Evolutionary conservation across 2,329 filamentous ascomycete species (phyloP).

Genomic region (Verticillium nonalfalfae): DNA sequence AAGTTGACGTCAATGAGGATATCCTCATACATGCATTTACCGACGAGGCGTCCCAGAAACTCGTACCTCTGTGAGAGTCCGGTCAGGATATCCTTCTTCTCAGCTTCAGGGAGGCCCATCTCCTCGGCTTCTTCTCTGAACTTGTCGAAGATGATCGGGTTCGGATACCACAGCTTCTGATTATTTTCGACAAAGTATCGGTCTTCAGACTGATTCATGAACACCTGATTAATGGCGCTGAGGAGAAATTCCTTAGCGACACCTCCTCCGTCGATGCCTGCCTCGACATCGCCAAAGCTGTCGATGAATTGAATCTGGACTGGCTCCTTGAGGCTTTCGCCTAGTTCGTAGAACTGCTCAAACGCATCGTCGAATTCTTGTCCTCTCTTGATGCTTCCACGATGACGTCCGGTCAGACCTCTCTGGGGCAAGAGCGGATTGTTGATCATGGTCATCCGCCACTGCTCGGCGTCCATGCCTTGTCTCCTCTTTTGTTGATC

Average conservation of each 20-base stretch:
- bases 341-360: slow-evolving; percentile 72
- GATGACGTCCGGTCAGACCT: slow-evolving; percentile 51
- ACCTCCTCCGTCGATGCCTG: slow-evolving; percentile 92
- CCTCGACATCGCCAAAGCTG: slow-evolving; percentile 77
- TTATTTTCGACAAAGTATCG: slow-evolving; percentile 69
- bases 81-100: slow-evolving; percentile 50
- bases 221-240: slow-evolving; percentile 80
- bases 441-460: slow-evolving; percentile 13
- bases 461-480: slow-evolving; percentile 46
- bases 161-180: slow-evolving; percentile 82
- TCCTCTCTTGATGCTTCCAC: slow-evolving; percentile 73
- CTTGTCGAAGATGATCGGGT: slow-evolving; percentile 71
- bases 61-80: slow-evolving; percentile 72
- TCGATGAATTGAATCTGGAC: slow-evolving; percentile 97
- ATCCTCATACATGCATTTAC: slow-evolving; percentile 95
- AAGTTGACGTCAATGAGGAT: slow-evolving; percentile 92
- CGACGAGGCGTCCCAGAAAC: slow-evolving; percentile 86
- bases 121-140: slow-evolving; percentile 50
- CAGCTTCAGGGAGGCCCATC: slow-evolving; percentile 42
- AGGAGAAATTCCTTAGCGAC: slow-evolving; percentile 97
- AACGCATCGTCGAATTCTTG: slow-evolving; percentile 82
- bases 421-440: slow-evolving; percentile 16
- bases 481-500: slow-evolving; percentile 69
- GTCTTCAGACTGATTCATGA: slow-evolving; percentile 55
- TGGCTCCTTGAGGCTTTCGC: slow-evolving; percentile 81